These are phyloP conservation scores for Hawksworthiomyces lignivorus DNA, from an alignment of 2,329 filamentous ascomycete species.

Conservation along the genomic window DNA sequence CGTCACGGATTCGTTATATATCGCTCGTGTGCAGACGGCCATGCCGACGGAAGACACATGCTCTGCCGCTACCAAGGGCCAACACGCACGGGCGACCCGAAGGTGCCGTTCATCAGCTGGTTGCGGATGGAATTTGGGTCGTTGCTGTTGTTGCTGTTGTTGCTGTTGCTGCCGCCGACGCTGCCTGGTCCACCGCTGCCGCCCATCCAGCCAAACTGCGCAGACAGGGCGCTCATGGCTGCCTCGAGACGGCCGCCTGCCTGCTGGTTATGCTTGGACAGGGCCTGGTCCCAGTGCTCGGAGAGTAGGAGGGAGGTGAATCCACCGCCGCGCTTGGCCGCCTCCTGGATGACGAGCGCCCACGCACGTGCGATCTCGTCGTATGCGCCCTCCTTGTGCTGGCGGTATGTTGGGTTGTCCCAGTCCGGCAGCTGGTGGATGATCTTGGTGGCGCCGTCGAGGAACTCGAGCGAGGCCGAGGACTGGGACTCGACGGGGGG, in stretches of 20 bases:
- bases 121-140: conserved; percentile 53
- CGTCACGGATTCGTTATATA: conserved; percentile 13
- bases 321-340: conserved; percentile 81
- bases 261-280: conserved; percentile 80
- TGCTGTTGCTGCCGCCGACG: conserved; percentile 65
- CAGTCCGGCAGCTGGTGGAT: conserved; percentile 86
- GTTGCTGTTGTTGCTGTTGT: conserved; percentile 25
- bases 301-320: conserved; percentile 68
- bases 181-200: conserved; percentile 43
- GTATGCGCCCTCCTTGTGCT: conserved; percentile 92
- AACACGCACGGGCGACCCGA: conserved; percentile 52
- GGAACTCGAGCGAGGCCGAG: conserved; percentile 74
- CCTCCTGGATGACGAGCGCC: conserved; percentile 84
- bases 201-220: conserved; percentile 72
- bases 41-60: not conserved
- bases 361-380: conserved; percentile 93
- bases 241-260: conserved; percentile 74
- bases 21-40: not conserved
- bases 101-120: conserved; percentile 54
- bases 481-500: conserved; percentile 82
- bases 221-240: conserved; percentile 69
- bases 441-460: conserved; percentile 83
- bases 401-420: conserved; percentile 79
- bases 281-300: conserved; percentile 83
- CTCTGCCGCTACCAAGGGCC: conserved; percentile 46